These are phyloP conservation scores for Rubus idaeus DNA, from an alignment of 306 rosid genomes.

Conservation along the genomic window DNA sequence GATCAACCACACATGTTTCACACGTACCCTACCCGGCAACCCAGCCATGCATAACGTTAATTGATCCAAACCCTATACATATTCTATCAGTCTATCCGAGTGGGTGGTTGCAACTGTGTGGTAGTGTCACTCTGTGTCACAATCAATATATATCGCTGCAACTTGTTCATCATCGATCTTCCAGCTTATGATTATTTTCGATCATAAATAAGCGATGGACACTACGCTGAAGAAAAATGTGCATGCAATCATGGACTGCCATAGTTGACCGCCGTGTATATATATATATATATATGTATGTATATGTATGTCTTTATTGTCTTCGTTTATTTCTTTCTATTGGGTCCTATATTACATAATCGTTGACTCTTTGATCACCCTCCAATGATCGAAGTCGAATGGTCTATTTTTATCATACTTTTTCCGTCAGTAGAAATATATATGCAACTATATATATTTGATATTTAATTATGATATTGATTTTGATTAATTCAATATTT, in stretches of 20 bases:
- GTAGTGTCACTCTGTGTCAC: background rate
- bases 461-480: too few relatives aligned
- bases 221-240: background rate
- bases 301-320: too few relatives aligned
- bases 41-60: background rate
- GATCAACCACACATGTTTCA: background rate
- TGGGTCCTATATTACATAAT: conserved; percentile 4
- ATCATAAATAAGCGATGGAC: background rate
- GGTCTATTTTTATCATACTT: background rate
- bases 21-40: background rate
- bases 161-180: background rate
- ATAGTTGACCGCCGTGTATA: conserved; percentile 7
- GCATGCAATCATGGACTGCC: conserved; percentile 5
- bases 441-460: background rate
- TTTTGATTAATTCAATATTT: too few relatives aligned
- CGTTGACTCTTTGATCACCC: background rate
- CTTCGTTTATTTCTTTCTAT: background rate
- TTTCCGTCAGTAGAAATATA: background rate
- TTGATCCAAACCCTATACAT: background rate
- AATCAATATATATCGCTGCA: background rate
- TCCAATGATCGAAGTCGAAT: background rate
- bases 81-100: background rate
- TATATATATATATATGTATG: too few relatives aligned
- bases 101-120: background rate
- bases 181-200: background rate